Evolutionary conservation across 2,329 filamentous ascomycete species (phyloP).

Genomic region (Ophiostoma ulmi): DNA sequence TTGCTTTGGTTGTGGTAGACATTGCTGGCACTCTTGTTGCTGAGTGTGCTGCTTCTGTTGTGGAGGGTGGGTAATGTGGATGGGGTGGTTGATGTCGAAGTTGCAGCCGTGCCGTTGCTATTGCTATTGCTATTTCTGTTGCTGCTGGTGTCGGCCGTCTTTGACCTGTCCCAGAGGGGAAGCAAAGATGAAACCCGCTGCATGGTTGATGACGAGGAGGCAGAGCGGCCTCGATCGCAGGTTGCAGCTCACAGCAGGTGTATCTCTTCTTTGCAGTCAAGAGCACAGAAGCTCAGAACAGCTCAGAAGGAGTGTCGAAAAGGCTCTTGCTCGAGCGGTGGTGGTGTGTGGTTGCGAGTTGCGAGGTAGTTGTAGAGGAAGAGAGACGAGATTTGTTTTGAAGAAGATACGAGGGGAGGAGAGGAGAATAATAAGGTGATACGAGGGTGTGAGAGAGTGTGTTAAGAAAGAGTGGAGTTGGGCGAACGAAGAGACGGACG

Average conservation of each 20-base stretch:
- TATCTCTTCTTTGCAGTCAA: background rate
- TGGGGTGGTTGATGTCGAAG: background rate
- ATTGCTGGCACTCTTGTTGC: constrained; percentile 17
- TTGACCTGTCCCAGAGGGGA: constrained; percentile 36
- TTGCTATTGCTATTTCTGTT: constrained; percentile 18
- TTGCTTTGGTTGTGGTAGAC: constrained; percentile 10
- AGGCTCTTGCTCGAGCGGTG: constrained; percentile 6
- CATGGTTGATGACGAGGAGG: constrained; percentile 32
- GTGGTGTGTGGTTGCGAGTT: background rate
- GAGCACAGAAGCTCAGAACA: background rate
- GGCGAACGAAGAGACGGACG: background rate
- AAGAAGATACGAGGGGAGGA: constrained; percentile 1
- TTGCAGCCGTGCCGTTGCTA: background rate
- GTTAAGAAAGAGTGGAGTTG: background rate
- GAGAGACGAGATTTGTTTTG: background rate
- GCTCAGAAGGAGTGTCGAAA: background rate
- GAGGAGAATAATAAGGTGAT: background rate
- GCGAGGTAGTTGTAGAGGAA: background rate
- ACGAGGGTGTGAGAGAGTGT: background rate
- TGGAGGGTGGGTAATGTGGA: constrained; percentile 11
- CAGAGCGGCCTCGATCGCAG: constrained; percentile 16
- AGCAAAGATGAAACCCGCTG: constrained; percentile 45
- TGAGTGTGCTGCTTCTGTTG: constrained; percentile 15
- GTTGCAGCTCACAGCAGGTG: background rate
- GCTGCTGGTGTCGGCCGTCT: constrained; percentile 23